Evolutionary conservation across 2,329 filamentous ascomycete species (phyloP), one percentile per base, ranked within the genome.

Genomic region (Sclerotinia nivalis): DNA sequence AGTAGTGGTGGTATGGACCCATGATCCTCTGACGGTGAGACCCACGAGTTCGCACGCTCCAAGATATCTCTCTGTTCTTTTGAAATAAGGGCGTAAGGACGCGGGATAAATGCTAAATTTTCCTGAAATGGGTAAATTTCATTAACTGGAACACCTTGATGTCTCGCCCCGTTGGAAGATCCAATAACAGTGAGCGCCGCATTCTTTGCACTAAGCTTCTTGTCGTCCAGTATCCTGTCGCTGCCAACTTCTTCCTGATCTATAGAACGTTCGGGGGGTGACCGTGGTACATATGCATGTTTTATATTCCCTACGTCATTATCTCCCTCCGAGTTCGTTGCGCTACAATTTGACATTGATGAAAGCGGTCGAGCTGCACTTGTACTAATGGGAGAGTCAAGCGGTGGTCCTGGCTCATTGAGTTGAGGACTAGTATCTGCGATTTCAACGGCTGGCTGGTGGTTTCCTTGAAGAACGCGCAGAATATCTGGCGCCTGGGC

Each of bases 41-140:
- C 78, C 81, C 80, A 82, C 9, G 80, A 84, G 22, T 83, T 79
- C 8, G 78, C 71, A 15, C 80, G 76, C 8, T 83, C 80, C 1
- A 90, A 77, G 7, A 89, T 78, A 12, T 79, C 73, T 56, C 77
- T 75, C 73, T 90, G 88, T 22, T 84, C 80, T 37, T 76, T 79
- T 2, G 84, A 81, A 66, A 87, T 84, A 34, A 75, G 79, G 45
- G 84, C 76, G 73, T 85, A 82, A 56, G 75, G 77, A 25, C 78
- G 79, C 43, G 78, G 77, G 68, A 87, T 82, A 22, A 12, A 65
- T 25, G 73, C 70, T 28, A 73, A 73, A 9, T 73, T 55, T 6
- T 73, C 72, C 59, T 73, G 61, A 54, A 77, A 78, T 10, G 74
- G 77, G 13, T 47, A 55, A 2, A 37, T 7, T 47, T 52, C 54